Conservation (phyloP, 352 stramenopile genomes). For the Globisporangium middletonii region DNA sequence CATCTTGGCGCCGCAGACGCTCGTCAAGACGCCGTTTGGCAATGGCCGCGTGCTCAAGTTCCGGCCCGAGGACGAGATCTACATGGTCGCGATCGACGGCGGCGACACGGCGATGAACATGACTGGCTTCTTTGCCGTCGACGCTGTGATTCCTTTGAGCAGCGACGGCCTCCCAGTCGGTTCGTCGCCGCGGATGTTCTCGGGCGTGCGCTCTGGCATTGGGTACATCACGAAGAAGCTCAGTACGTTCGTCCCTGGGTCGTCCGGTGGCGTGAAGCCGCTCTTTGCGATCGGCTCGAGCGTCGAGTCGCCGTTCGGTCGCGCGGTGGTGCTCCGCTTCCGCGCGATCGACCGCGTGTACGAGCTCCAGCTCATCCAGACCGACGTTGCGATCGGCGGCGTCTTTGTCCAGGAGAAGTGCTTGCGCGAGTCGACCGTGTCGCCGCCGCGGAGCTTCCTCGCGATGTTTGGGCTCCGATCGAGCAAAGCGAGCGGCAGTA, state of each 20-base stretch:
- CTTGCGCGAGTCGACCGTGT: slow-evolving; percentile 41
- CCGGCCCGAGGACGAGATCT: slow-evolving; percentile 64
- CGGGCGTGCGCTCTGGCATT: slow-evolving; percentile 59
- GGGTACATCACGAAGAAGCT: slow-evolving; percentile 81
- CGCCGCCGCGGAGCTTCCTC: slow-evolving; percentile 62
- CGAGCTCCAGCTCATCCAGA: slow-evolving; percentile 52
- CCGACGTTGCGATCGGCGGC: slow-evolving; percentile 23
- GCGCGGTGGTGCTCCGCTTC: slow-evolving; percentile 60
- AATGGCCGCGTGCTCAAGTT: slow-evolving; percentile 59
- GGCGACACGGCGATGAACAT: slow-evolving; percentile 32
- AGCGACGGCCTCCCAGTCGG: slow-evolving; percentile 27
- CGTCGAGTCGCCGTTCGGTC: slow-evolving; percentile 75
- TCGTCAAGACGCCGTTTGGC: slow-evolving; percentile 75
- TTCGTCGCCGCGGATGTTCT: slow-evolving; percentile 63
- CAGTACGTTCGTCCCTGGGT: slow-evolving; percentile 61
- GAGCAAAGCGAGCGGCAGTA: slow-evolving; percentile 8
- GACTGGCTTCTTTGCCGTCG: slow-evolving; percentile 39
- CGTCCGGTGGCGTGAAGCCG: slow-evolving; percentile 26
- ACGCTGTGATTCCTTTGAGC: slow-evolving; percentile 39
- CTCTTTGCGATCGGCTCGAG: slow-evolving; percentile 43
- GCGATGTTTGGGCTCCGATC: slow-evolving; percentile 44
- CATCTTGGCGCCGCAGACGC: slow-evolving; percentile 41
- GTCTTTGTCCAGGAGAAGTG: slow-evolving; percentile 56
- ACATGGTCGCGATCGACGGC: slow-evolving; percentile 47
- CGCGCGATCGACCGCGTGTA: slow-evolving; percentile 59